Conservation (phyloP, 73 alveolate species). For the Paramecium caudatum region DNA sequence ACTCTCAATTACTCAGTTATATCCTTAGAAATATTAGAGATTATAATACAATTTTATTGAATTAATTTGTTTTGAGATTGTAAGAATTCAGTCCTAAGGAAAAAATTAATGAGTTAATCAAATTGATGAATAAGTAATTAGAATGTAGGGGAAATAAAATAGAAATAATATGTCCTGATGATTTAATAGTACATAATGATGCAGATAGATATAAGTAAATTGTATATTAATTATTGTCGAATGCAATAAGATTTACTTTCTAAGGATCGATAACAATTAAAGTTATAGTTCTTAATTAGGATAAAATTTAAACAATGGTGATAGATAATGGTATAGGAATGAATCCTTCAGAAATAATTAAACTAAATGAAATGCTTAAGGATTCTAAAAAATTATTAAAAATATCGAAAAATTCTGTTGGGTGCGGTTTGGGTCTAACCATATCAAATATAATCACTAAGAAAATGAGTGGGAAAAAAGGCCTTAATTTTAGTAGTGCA, state of each 20-base stretch:
- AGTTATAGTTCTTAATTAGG: not conserved
- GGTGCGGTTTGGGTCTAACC: not conserved
- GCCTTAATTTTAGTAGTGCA: not conserved
- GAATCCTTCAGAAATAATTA: not conserved
- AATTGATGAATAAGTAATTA: slow-evolving; percentile 24
- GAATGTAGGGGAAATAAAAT: not conserved
- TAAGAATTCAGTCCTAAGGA: slow-evolving; percentile 50
- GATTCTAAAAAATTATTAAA: slow-evolving; percentile 1
- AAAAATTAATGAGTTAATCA: not conserved
- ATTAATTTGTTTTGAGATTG: not conserved
- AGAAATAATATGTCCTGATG: not conserved
- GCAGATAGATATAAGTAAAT: slow-evolving; percentile 13
- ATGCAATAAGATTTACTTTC: slow-evolving; percentile 12
- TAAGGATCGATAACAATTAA: not conserved
- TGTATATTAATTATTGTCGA: slow-evolving; percentile 10
- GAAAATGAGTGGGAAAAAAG: not conserved
- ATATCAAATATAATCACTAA: not conserved
- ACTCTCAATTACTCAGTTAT: not conserved
- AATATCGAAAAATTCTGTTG: not conserved
- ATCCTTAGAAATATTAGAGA: slow-evolving; percentile 25
- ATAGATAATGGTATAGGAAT: slow-evolving; percentile 61
- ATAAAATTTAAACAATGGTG: not conserved
- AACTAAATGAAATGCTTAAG: not conserved
- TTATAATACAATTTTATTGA: not conserved
- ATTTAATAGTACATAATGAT: slow-evolving; percentile 36